phyloP scores from a whole-genome alignment of 2,329 filamentous ascomycete genomes.

The Furcasterigmium furcatum region DNA sequence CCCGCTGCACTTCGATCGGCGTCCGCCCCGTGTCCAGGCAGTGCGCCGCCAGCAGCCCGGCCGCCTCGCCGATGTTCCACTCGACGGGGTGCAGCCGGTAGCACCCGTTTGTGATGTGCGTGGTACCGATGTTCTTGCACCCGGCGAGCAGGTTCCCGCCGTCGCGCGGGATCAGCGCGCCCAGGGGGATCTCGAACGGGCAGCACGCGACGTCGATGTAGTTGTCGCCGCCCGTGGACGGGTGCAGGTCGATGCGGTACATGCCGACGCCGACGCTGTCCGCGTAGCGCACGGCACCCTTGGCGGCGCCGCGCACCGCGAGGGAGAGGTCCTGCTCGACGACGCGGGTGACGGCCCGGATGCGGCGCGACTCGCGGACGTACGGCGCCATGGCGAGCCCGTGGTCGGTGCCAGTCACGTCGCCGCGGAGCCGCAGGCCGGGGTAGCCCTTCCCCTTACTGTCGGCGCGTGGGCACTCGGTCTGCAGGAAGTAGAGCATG shows the following conservation, averaged over 20 bases:
- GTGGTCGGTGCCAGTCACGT: slow-evolving; percentile 20
- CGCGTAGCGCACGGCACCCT: slow-evolving; percentile 17
- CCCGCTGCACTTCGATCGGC: slow-evolving; percentile 16
- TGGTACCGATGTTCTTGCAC: slow-evolving; percentile 22
- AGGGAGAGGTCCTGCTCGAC: slow-evolving; percentile 21
- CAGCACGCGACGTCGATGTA: slow-evolving; percentile 24
- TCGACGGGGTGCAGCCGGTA: slow-evolving; percentile 22
- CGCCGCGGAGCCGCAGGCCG: slow-evolving; percentile 18
- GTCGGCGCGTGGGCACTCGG: slow-evolving; percentile 19
- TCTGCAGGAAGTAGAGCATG: slow-evolving; percentile 22
- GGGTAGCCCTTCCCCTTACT: slow-evolving; percentile 18
- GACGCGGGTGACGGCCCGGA: slow-evolving; percentile 18
- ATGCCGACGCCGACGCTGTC: slow-evolving; percentile 22
- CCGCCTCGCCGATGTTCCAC: slow-evolving; percentile 22
- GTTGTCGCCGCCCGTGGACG: slow-evolving; percentile 21
- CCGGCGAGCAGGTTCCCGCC: slow-evolving; percentile 16
- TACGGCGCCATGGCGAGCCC: slow-evolving; percentile 23
- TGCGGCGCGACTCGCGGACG: slow-evolving; percentile 19
- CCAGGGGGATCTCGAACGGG: slow-evolving; percentile 21
- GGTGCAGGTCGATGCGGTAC: slow-evolving; percentile 23
- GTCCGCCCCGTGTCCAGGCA: slow-evolving; percentile 14
- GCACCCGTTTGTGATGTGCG: slow-evolving; percentile 23
- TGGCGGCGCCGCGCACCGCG: slow-evolving; percentile 11
- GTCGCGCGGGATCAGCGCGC: slow-evolving; percentile 15
- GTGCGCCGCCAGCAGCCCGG: slow-evolving; percentile 18